Conservation (phyloP, 2,329 filamentous ascomycete species). For the Arthrobotrys sphaeroides region DNA sequence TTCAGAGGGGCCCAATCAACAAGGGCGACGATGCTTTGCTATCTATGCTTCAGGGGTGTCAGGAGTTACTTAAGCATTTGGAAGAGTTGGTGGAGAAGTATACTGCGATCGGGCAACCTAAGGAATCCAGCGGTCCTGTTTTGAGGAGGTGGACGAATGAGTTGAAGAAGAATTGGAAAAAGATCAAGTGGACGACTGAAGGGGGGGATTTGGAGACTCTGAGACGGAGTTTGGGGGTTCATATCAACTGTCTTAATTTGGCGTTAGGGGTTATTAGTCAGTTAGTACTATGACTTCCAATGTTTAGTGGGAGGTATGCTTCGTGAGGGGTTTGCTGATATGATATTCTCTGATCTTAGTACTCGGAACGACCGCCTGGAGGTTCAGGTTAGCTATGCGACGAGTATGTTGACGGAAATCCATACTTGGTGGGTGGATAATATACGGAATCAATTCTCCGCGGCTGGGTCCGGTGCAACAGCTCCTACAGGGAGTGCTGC, state of each 20-base stretch:
- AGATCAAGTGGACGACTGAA: slow-evolving; percentile 59
- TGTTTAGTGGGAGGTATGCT: no score
- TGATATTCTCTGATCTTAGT: not conserved
- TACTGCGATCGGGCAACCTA: slow-evolving; percentile 44
- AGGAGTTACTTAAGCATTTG: slow-evolving; percentile 53
- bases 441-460: slow-evolving; percentile 4
- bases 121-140: not conserved
- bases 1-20: not conserved
- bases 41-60: slow-evolving; percentile 54
- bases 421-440: slow-evolving; percentile 17
- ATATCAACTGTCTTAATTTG: slow-evolving; percentile 11
- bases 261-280: slow-evolving; percentile 19
- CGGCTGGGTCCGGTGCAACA: no score
- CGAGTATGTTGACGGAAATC: slow-evolving; percentile 18
- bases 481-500: not conserved
- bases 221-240: slow-evolving; percentile 22
- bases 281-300: not conserved
- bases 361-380: not conserved
- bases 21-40: slow-evolving; percentile 40
- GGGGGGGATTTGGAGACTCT: slow-evolving; percentile 57
- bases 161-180: slow-evolving; percentile 58
- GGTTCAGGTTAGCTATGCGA: not conserved
- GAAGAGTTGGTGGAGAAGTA: slow-evolving; percentile 56
- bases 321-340: slow-evolving; percentile 1
- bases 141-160: slow-evolving; percentile 55